phyloP scores from a whole-genome alignment of 2,329 filamentous ascomycete species.

The Xylogone sp. region DNA sequence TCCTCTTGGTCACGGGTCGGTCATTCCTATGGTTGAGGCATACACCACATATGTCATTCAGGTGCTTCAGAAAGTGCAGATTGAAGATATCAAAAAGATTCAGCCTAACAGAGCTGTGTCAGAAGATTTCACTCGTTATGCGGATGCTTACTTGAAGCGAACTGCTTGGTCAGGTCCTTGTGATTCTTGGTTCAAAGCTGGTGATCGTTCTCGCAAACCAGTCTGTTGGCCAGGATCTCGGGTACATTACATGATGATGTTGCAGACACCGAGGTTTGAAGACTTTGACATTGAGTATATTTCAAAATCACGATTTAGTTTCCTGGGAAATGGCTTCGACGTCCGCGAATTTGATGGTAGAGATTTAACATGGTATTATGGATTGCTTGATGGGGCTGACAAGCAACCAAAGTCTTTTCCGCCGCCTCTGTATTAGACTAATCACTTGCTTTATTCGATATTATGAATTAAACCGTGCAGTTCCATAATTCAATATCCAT shows the following conservation, averaged over 20 bases:
- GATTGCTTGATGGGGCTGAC: conserved; percentile 8
- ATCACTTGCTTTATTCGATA: too few relatives aligned
- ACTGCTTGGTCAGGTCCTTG: conserved; percentile 15
- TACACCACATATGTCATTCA: conserved; percentile 18
- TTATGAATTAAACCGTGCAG: too few relatives aligned
- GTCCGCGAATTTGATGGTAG: conserved; percentile 14
- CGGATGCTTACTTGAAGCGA: conserved; percentile 6
- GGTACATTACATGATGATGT: conserved; percentile 22
- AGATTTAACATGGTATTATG: conserved; percentile 4
- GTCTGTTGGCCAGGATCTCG: conserved; percentile 21
- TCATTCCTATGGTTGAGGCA: conserved; percentile 22
- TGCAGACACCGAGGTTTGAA: conserved; percentile 21
- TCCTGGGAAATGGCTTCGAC: conserved; percentile 14
- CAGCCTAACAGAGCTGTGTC: conserved; percentile 8
- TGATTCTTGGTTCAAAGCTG: conserved; percentile 16
- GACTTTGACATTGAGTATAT: conserved; percentile 20
- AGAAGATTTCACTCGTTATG: conserved; percentile 11
- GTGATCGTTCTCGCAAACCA: not conserved
- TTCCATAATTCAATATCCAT: too few relatives aligned
- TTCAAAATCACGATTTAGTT: conserved; percentile 14
- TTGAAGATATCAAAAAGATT: conserved; percentile 13
- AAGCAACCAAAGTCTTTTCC: conserved; percentile 2
- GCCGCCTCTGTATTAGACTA: too few relatives aligned
- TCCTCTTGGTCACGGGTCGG: conserved; percentile 24
- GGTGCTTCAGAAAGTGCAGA: conserved; percentile 21